A percentile compares a stretch with the other conserved stretches of the same genome.
Conservation (phyloP, 805 yeast genomes). For the Yarrowia porcina region DNA sequence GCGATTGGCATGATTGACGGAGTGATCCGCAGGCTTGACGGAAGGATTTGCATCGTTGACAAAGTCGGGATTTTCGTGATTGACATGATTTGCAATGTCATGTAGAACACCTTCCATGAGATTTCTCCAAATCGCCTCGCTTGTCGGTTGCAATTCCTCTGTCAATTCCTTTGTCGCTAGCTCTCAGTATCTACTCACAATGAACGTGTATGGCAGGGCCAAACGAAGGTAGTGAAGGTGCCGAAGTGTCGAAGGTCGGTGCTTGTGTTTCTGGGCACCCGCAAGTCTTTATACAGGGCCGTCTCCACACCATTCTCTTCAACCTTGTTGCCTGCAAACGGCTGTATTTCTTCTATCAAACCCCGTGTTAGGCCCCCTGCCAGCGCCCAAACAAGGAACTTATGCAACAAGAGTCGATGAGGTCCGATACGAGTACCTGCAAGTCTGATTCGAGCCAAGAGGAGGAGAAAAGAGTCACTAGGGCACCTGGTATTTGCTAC, state of each 20-base stretch:
- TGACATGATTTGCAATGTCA: background rate
- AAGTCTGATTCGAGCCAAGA: no score
- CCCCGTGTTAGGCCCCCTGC: conserved; percentile 1
- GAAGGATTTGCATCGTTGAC: no score
- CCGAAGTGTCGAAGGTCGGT: background rate
- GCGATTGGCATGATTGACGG: no score
- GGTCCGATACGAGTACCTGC: no score
- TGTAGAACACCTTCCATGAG: no score
- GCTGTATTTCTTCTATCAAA: background rate
- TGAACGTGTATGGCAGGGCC: background rate
- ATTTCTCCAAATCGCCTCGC: no score
- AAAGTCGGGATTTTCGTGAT: no score
- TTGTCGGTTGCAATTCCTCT: no score
- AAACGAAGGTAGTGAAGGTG: background rate
- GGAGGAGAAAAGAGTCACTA: no score
- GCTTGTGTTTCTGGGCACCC: background rate
- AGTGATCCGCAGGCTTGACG: no score
- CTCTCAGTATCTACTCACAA: conserved; percentile 1
- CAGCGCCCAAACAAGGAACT: background rate
- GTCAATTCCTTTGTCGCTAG: background rate
- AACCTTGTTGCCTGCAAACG: background rate
- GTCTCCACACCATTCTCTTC: background rate
- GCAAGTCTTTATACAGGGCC: background rate
- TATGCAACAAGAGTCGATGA: background rate
- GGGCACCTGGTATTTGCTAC: no score